phyloP scores from a whole-genome alignment of 2,329 filamentous ascomycete genomes.

The Pezicula carpinea region DNA sequence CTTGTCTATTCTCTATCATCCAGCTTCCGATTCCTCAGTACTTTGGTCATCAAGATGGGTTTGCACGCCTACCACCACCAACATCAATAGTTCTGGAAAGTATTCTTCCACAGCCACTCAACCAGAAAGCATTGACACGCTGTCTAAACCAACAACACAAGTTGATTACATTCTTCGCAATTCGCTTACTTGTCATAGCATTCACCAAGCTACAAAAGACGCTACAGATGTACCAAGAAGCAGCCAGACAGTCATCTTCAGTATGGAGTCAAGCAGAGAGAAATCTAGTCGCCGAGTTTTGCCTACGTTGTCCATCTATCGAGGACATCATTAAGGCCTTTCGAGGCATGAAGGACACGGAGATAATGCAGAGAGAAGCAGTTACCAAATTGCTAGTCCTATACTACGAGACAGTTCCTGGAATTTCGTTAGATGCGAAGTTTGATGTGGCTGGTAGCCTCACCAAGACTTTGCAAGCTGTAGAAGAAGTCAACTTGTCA shows the following conservation, averaged over 20 bases:
- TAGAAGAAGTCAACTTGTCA: slow-evolving; percentile 43
- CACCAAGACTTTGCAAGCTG: slow-evolving; percentile 58
- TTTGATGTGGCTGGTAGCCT: slow-evolving; percentile 83
- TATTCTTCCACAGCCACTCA: slow-evolving; percentile 78
- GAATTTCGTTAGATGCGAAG: slow-evolving; percentile 73
- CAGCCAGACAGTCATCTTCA: slow-evolving; percentile 27
- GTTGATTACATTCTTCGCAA: slow-evolving; percentile 78
- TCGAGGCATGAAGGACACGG: slow-evolving; percentile 60
- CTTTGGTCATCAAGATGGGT: slow-evolving; percentile 63
- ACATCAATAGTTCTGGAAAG: slow-evolving; percentile 77
- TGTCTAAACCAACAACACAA: slow-evolving; percentile 76
- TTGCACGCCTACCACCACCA: slow-evolving; percentile 68
- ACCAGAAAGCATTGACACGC: slow-evolving; percentile 70
- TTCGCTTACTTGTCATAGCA: slow-evolving; percentile 72
- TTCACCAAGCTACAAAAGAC: slow-evolving; percentile 67
- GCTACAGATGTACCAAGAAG: slow-evolving; percentile 36
- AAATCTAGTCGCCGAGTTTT: slow-evolving; percentile 69
- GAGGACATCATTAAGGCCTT: slow-evolving; percentile 76
- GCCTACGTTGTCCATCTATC: slow-evolving; percentile 71
- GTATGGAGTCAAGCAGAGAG: slow-evolving; percentile 68
- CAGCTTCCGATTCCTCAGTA: slow-evolving; percentile 66
- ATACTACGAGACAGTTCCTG: slow-evolving; percentile 82
- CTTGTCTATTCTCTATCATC: slow-evolving; percentile 79
- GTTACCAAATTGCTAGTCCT: slow-evolving; percentile 72
- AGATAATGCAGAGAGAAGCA: slow-evolving; percentile 72